Evolutionary conservation across 441 rosid species (phyloP).

Genomic region (Omphalea diandra): DNA sequence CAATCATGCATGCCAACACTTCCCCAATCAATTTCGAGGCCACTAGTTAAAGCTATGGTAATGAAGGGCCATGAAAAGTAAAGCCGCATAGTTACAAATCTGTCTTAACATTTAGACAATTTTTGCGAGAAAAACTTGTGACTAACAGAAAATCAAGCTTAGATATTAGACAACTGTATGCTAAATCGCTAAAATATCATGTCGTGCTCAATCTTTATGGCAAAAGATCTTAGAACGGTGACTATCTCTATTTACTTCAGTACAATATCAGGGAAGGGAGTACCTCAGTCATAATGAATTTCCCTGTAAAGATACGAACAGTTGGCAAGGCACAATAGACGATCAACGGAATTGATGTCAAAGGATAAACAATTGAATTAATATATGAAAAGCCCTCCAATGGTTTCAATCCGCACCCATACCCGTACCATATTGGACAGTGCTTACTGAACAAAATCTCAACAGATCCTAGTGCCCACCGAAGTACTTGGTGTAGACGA

Average conservation of each 20-base stretch:
- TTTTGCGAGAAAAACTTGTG: slow-evolving; percentile 14
- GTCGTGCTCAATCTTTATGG: background rate
- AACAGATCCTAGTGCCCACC: slow-evolving; percentile 98
- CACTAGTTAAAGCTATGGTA: no score
- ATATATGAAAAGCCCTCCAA: slow-evolving; percentile 93
- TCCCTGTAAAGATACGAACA: slow-evolving; percentile 89
- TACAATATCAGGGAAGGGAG: slow-evolving; percentile 14
- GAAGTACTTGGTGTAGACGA: slow-evolving; percentile 96
- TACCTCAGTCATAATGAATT: slow-evolving; percentile 94
- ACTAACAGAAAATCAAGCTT: background rate
- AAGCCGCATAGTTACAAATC: slow-evolving; percentile 89
- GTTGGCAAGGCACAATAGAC: slow-evolving; percentile 91
- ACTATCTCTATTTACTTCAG: slow-evolving; percentile 1
- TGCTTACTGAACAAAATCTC: slow-evolving; percentile 97
- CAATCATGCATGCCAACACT: no score
- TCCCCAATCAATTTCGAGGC: no score
- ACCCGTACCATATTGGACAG: slow-evolving; percentile 98
- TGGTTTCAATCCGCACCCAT: slow-evolving; percentile 84
- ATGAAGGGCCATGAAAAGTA: slow-evolving; percentile 84
- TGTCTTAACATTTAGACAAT: slow-evolving; percentile 35
- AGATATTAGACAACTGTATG: background rate
- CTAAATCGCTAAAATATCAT: background rate
- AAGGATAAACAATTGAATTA: slow-evolving; percentile 85
- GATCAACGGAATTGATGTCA: slow-evolving; percentile 87
- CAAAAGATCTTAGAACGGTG: background rate